phyloP scores from a whole-genome alignment of 306 rosid genomes.

The Senna tora region DNA sequence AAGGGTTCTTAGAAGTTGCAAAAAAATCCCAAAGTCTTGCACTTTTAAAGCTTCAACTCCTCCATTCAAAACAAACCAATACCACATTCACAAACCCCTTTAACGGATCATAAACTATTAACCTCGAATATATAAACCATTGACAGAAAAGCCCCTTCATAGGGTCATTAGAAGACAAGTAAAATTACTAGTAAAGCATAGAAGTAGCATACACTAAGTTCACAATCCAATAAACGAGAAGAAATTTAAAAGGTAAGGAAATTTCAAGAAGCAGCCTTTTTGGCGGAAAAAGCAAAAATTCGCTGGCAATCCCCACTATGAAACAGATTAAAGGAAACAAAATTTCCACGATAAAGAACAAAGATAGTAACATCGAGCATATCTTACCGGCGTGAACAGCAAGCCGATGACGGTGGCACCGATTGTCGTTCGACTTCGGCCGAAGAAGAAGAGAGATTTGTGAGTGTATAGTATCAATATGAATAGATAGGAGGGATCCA shows the following conservation, averaged over 20 bases:
- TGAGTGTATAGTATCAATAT: not conserved
- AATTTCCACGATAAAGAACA: not conserved
- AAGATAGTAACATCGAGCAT: not conserved
- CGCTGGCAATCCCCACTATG: not conserved
- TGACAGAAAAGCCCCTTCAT: too few species aligned
- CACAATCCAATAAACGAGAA: too few species aligned
- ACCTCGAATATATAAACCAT: too few species aligned
- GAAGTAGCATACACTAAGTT: too few species aligned
- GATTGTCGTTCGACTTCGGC: too few species aligned
- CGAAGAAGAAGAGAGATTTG: not conserved
- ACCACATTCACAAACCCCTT: not conserved
- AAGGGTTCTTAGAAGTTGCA: not conserved
- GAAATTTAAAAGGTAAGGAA: too few species aligned
- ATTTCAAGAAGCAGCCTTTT: not conserved
- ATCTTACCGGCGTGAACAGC: not conserved
- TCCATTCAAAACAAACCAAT: not conserved
- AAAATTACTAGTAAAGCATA: too few species aligned
- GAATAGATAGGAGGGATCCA: not conserved
- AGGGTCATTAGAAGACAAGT: too few species aligned
- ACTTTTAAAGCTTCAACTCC: not conserved
- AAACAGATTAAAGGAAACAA: not conserved
- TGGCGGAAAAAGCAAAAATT: not conserved
- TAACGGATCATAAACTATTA: not conserved
- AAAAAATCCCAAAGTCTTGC: not conserved
- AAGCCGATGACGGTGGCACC: too few species aligned